Base-by-base conservation (phyloP, 176 grass and related monocot species). In the Musa acuminata region DNA sequence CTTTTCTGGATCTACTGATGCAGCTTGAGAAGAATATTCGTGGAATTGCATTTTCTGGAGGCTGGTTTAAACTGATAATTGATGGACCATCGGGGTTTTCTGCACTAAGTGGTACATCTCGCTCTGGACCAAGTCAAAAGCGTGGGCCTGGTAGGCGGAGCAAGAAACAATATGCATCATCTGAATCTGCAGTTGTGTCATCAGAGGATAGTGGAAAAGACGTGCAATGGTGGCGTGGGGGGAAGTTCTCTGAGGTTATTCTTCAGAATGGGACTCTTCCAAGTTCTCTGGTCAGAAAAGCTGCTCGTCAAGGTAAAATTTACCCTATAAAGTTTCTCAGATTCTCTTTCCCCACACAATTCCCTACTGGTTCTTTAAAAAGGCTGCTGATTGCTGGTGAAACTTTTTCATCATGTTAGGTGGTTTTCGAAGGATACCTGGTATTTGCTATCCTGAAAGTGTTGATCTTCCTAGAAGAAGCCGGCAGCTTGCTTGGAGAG, bases 11-110 rank as follows among this genome's bases (percentile, higher is more conserved):
- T 49, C 49, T 48, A 8, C 20, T 26, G 79, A 69, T 80, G 82
- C 88, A 95, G 96, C 64, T 99, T 82, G 96, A 99, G 82, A 87
- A 79, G 72, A 94, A 86, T 77, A 89, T 99, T 69, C 87, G 88
- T 75, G 84, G 75, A 78, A 84, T 99, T 78, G 83, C 91, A 70
- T 89, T 99, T 76, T 89, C 81, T 75, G 74, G 80, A 78, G 86
- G 78, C 49, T 99, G 96, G 96, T 87, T 89, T 51, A 99, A 91
- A 78, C 76, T 89, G 63, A 73, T 87, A 51, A 88, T 91, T 67
- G 90, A 94, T 52, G 86, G 88, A 73, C 84, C 84, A 52, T 49
- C 80, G 35, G 83, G 89, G 76, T 85, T 80, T 78, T 79, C 88
- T 80, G 52, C 68, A 72, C 78, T 69, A 43, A 22, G 23, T 21